These are phyloP conservation scores for Phytophthora tentaculata DNA, from an alignment of 352 stramenopile species.

Conservation along the genomic window DNA sequence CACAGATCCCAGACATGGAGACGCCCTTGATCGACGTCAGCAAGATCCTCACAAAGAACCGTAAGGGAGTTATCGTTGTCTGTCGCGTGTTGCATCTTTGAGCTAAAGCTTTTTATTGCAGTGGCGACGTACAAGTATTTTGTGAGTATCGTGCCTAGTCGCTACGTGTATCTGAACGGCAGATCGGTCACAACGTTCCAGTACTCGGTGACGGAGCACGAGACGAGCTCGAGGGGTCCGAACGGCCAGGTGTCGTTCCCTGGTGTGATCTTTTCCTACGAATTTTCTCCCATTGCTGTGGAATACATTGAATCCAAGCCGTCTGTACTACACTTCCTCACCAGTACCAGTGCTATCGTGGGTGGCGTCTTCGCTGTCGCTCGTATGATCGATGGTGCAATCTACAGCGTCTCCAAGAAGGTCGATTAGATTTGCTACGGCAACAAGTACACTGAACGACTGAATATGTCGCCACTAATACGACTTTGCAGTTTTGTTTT, in stretches of 20 bases:
- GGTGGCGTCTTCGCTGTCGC: slow-evolving; percentile 88
- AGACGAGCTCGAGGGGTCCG: slow-evolving; percentile 45
- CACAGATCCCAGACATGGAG: slow-evolving; percentile 84
- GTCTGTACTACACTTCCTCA: slow-evolving; percentile 87
- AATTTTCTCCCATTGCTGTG: slow-evolving; percentile 90
- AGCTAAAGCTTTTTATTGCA: too few species aligned
- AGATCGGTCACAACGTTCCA: slow-evolving; percentile 77
- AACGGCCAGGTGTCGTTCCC: slow-evolving; percentile 77
- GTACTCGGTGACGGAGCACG: slow-evolving; percentile 90
- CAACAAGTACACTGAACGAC: slow-evolving; percentile 10
- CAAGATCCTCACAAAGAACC: slow-evolving; percentile 84
- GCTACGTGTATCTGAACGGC: slow-evolving; percentile 85
- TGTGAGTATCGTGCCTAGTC: slow-evolving; percentile 84
- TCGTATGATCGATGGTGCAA: slow-evolving; percentile 85
- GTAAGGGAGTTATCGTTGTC: slow-evolving; percentile 37
- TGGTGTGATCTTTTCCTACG: slow-evolving; percentile 89
- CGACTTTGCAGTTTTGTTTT: slow-evolving; percentile 32
- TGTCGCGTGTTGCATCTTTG: too few species aligned
- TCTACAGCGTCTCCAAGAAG: slow-evolving; percentile 92
- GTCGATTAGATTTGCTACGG: slow-evolving; percentile 59
- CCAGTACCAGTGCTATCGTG: slow-evolving; percentile 87
- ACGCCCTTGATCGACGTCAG: slow-evolving; percentile 84
- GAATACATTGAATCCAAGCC: slow-evolving; percentile 89
- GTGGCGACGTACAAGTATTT: slow-evolving; percentile 92
- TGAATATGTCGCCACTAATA: slow-evolving; percentile 20